Base-by-base conservation (phyloP, 345 rosid species). In the Aquilaria sinensis region DNA sequence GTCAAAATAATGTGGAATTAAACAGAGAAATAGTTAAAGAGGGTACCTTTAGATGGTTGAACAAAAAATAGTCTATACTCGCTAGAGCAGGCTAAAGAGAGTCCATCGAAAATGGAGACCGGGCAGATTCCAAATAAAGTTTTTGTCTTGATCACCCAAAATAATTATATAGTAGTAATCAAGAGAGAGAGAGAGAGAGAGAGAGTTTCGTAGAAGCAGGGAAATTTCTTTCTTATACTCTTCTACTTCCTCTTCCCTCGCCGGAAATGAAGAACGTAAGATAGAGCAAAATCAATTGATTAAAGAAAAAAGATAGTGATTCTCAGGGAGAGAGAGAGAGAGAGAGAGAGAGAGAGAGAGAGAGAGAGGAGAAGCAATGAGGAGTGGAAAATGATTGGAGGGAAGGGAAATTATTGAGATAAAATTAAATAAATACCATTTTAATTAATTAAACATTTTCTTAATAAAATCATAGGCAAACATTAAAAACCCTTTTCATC, bases 191-290 rank as follows among this genome's bases (percentile, higher is more conserved):
- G 37, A 71, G 59, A 74, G 57, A 85, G 71, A 61, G 56, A 64
- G 64, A 61, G 68, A 72, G 91, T 87, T 86, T 74, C 97, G 90
- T 87, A 83, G 84, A 87, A 87, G 92, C 74, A 69, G 81, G 75
- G 84, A 66, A 63, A 74, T 85, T 75, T 79, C 70, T 90, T 83
- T 76, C 92, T 85, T 87, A 66, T 67, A 90, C 97, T 85, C 97
- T 63, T 87, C 90, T 78, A 76, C 95, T 80, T 87, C 85, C 89
- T 87, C 32, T 72, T 66, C 88, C 65, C 77, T 81, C 86, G 86
- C 94, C 86, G 92, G 82, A 74, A 85, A 81, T 80, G 81, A 48
- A 75, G 84, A 70, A 53, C 49, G 31, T 51, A 46, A 7, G 10
- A 23, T 23, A 15, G 31, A 41, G 5, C 12, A 46, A 23, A 45